Evolutionary conservation across 345 rosid species (phyloP).

Genomic region (Aquilaria yunnanensis): DNA sequence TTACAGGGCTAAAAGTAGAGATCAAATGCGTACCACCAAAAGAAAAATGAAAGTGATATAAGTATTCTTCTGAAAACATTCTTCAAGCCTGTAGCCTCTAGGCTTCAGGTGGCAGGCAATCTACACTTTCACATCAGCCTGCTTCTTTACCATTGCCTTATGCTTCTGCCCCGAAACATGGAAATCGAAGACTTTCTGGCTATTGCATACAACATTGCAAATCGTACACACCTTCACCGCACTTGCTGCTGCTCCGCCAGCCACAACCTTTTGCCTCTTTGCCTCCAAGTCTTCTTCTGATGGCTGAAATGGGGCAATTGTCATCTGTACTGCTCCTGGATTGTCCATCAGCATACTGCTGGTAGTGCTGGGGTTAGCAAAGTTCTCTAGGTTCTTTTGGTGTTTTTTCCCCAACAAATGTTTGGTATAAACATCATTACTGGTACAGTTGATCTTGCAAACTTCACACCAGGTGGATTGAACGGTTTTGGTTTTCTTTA

Average conservation of each 20-base stretch:
- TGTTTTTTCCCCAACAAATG: conserved; percentile 26
- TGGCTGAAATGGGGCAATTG: conserved; percentile 5
- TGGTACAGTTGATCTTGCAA: conserved; percentile 23
- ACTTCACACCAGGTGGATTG: conserved; percentile 26
- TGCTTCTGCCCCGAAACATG: conserved; percentile 54
- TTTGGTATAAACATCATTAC: conserved; percentile 16
- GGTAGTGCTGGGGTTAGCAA: conserved; percentile 20
- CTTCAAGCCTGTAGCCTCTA: not conserved
- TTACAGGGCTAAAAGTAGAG: not conserved
- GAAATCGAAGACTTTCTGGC: conserved; percentile 24
- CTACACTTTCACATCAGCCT: not conserved
- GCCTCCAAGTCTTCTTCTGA: conserved; percentile 23
- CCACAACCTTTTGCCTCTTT: conserved; percentile 30
- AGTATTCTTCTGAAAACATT: not conserved
- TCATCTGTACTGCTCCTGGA: not conserved
- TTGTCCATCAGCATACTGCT: conserved; percentile 10
- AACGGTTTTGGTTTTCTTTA: conserved; percentile 14
- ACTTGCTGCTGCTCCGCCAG: conserved; percentile 32
- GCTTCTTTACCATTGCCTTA: conserved; percentile 36
- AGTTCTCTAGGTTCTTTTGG: conserved; percentile 19
- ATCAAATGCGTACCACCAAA: not conserved
- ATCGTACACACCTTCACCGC: conserved; percentile 29
- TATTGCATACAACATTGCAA: conserved; percentile 42
- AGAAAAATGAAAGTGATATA: not conserved
- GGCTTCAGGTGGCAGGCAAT: not conserved